A percentile compares a stretch with the other conserved stretches of the same genome.
Conservation (phyloP, 2,329 filamentous ascomycete species). For the Botrytis squamosa region DNA sequence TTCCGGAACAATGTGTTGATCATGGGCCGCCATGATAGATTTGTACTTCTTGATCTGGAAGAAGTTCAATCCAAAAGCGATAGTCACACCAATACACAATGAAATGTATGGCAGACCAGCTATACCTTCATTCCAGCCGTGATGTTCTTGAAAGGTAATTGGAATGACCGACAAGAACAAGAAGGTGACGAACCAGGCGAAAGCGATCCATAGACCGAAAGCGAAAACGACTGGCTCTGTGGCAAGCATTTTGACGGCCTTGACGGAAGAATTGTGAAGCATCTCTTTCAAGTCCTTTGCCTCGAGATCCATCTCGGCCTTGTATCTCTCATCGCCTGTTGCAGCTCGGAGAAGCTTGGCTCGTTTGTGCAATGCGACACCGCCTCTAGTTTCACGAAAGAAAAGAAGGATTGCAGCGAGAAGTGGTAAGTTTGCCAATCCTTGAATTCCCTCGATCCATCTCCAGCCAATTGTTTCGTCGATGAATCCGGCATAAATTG, state of each 20-base stretch:
- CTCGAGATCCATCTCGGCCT: constrained; percentile 52
- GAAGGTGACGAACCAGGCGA: constrained; percentile 85
- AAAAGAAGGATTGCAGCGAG: constrained; percentile 64
- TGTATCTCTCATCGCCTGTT: constrained; percentile 59
- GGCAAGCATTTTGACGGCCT: constrained; percentile 69
- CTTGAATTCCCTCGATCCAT: constrained; percentile 86
- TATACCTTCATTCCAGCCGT: constrained; percentile 60
- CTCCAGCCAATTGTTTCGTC: constrained; percentile 66
- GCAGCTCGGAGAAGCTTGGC: constrained; percentile 61
- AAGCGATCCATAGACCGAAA: constrained; percentile 86
- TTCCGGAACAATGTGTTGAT: constrained; percentile 53
- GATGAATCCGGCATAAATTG: constrained; percentile 62
- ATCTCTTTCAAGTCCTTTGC: constrained; percentile 58
- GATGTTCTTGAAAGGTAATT: constrained; percentile 69
- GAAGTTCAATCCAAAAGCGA: constrained; percentile 21
- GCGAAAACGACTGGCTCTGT: constrained; percentile 78
- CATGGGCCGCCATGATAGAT: not conserved
- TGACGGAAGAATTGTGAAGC: constrained; percentile 68
- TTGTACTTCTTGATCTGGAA: constrained; percentile 18
- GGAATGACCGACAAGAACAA: constrained; percentile 78
- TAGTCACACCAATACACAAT: constrained; percentile 42
- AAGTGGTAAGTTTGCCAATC: constrained; percentile 63
- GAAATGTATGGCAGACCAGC: constrained; percentile 61
- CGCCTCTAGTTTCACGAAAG: constrained; percentile 78
- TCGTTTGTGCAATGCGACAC: constrained; percentile 73